A percentile compares a stretch with the other conserved stretches of the same genome.
Conservation (phyloP, 345 rosid genomes). For the Draba incana region DNA sequence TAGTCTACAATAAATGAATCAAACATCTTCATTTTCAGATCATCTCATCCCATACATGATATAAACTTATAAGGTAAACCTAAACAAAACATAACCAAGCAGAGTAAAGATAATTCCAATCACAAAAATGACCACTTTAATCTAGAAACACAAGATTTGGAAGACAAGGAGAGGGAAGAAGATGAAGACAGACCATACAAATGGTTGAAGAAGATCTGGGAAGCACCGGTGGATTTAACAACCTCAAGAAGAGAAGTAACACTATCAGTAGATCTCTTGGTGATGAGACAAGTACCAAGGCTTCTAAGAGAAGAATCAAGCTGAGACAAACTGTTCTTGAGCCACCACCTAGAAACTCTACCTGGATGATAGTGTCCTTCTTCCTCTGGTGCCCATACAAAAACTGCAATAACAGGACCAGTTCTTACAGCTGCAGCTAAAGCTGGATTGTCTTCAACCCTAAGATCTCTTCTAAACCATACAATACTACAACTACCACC, state of each 20-base stretch:
- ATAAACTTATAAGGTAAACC: too few relatives aligned
- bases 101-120: background rate
- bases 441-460: conserved; percentile 96
- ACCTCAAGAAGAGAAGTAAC: conserved; percentile 82
- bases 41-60: background rate
- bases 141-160: background rate
- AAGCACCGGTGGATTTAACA: conserved; percentile 87
- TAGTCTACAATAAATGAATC: background rate
- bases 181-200: conserved; percentile 76
- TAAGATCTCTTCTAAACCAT: conserved; percentile 98
- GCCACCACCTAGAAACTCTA: conserved; percentile 99
- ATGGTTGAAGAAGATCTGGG: conserved; percentile 95
- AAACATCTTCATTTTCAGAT: background rate
- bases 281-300: conserved; percentile 80
- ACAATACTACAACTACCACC: conserved; percentile 91
- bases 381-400: conserved; percentile 96
- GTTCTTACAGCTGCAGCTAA: conserved; percentile 90
- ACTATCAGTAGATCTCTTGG: conserved; percentile 86
- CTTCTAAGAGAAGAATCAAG: conserved; percentile 88
- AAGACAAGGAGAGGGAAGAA: conserved; percentile 13
- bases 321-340: conserved; percentile 88
- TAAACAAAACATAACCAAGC: conserved; percentile 10
- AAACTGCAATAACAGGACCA: conserved; percentile 79
- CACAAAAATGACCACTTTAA: conserved; percentile 6
- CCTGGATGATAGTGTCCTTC: conserved; percentile 90